A percentile compares a stretch with the other conserved stretches of the same genome.
Conservation (phyloP, 1,284 basidiomycete genomes). For the Ceratobasidium sp. region DNA sequence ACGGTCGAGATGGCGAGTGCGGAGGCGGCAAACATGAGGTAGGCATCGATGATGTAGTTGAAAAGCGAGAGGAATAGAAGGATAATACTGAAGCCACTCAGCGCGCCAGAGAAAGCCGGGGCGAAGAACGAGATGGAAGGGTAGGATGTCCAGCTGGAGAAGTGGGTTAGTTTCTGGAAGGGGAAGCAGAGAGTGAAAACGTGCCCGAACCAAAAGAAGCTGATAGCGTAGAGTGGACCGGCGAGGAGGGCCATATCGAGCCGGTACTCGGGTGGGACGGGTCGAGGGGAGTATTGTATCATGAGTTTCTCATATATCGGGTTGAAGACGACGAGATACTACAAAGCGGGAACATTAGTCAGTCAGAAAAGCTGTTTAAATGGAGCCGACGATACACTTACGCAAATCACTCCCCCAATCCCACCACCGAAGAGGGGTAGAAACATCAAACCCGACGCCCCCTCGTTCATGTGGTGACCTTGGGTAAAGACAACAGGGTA, state of each 20-base stretch:
- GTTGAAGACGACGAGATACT: slow-evolving; percentile 52
- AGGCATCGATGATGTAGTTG: slow-evolving; percentile 62
- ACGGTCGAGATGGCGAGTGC: slow-evolving; percentile 63
- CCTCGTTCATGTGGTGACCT: slow-evolving; percentile 60
- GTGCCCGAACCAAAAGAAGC: slow-evolving; percentile 58
- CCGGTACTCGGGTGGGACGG: slow-evolving; percentile 53
- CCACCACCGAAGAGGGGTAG: slow-evolving; percentile 60
- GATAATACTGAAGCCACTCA: slow-evolving; percentile 59
- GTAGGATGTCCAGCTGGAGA: slow-evolving; percentile 58
- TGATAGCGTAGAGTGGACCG: slow-evolving; percentile 53
- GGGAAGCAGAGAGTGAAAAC: slow-evolving; percentile 52
- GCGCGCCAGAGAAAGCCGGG: slow-evolving; percentile 58
- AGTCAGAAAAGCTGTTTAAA: not conserved
- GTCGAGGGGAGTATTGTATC: slow-evolving; percentile 44
- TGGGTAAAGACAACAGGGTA: slow-evolving; percentile 61
- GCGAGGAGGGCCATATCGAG: slow-evolving; percentile 53
- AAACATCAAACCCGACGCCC: slow-evolving; percentile 61
- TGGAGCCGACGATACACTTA: slow-evolving; percentile 22
- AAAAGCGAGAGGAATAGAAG: slow-evolving; percentile 60
- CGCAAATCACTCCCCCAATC: slow-evolving; percentile 46
- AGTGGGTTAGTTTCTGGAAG: slow-evolving; percentile 54
- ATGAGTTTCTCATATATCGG: slow-evolving; percentile 49
- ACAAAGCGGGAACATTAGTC: not conserved
- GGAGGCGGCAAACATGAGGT: slow-evolving; percentile 61
- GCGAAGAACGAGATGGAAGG: slow-evolving; percentile 58